phyloP scores from a whole-genome alignment of 805 yeast genomes.

The Lachancea thermotolerans region DNA sequence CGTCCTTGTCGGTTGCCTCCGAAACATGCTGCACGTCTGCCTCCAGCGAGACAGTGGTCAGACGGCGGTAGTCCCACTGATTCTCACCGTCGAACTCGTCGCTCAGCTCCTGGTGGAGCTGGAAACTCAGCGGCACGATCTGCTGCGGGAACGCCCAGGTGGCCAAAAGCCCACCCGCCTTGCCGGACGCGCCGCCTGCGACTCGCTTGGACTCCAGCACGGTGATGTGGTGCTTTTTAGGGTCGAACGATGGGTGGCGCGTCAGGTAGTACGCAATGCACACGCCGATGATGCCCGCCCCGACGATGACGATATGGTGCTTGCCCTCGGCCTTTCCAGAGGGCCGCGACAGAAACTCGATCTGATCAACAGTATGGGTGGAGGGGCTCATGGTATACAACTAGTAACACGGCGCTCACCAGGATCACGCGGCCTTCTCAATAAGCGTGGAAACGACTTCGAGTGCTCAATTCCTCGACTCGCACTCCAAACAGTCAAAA shows the following conservation, averaged over 20 bases:
- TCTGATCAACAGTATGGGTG: constrained; percentile 7
- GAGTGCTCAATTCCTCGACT: too few species aligned
- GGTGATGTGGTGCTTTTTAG: constrained; percentile 70
- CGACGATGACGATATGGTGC: constrained; percentile 75
- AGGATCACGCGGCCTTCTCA: too few species aligned
- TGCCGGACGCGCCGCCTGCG: constrained; percentile 96
- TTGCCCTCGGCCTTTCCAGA: constrained; percentile 41
- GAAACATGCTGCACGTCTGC: constrained; percentile 53
- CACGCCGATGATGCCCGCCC: constrained; percentile 95
- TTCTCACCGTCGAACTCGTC: constrained; percentile 72
- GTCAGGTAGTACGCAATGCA: constrained; percentile 88
- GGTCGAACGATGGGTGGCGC: constrained; percentile 72
- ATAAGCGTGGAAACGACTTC: too few species aligned
- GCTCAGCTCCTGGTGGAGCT: constrained; percentile 76
- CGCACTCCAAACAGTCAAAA: too few species aligned
- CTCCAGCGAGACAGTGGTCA: constrained; percentile 80
- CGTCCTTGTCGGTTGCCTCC: constrained; percentile 17
- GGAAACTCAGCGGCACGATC: constrained; percentile 81
- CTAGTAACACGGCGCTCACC: too few species aligned
- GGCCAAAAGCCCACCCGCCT: constrained; percentile 93
- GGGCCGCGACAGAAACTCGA: constrained; percentile 17
- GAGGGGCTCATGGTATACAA: constrained; percentile 1
- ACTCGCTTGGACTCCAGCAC: constrained; percentile 83
- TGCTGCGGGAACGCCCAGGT: constrained; percentile 97
- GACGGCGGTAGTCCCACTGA: constrained; percentile 89